Conservation (phyloP, 129 eudicot species). For the Logfia minima region DNA sequence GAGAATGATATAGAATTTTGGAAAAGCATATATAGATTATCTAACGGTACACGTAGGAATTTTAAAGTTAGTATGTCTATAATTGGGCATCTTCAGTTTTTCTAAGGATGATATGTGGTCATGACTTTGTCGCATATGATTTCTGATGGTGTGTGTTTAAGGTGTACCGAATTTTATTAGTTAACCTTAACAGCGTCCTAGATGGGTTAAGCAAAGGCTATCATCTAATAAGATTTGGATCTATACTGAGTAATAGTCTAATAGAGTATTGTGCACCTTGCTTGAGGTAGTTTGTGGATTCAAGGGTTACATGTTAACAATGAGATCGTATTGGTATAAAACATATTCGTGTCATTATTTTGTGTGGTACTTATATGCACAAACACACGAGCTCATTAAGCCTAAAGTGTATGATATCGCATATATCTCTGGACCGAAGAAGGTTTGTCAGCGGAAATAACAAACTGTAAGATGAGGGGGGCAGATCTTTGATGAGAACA, state of each 20-base stretch:
- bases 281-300: no score
- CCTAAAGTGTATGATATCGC: neutral
- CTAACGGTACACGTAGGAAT: no score
- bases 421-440: neutral
- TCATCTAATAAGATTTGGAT: neutral
- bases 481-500: neutral
- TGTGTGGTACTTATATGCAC: neutral
- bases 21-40: neutral
- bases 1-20: neutral
- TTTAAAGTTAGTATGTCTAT: no score
- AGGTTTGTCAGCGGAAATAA: neutral
- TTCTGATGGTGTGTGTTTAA: neutral
- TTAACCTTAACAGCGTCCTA: no score
- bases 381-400: neutral
- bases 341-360: neutral
- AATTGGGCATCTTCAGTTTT: no score
- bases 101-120: neutral
- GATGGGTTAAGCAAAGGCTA: no score
- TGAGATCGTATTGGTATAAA: neutral
- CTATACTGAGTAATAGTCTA: neutral
- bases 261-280: no score
- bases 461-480: neutral
- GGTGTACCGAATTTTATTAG: no score
- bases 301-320: neutral
- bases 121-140: neutral